Conservation (phyloP, 179 eudicot genomes). For the Corrigiola litoralis region DNA sequence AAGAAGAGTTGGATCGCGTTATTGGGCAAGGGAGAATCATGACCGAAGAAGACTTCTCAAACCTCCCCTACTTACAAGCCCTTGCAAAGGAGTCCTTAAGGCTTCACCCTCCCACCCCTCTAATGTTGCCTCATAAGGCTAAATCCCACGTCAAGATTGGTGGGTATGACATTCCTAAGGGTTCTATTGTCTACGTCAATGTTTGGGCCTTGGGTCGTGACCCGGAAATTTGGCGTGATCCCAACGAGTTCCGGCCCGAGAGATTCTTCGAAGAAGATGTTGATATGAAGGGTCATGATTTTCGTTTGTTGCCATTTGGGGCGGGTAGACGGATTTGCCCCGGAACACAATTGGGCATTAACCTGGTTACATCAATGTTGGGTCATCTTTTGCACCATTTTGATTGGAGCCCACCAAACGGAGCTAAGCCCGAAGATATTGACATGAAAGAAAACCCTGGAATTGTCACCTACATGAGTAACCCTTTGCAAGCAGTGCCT, state of each 20-base stretch:
- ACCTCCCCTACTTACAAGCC: constrained; percentile 71
- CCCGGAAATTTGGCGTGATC: constrained; percentile 49
- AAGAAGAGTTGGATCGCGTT: constrained; percentile 66
- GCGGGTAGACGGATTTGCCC: constrained; percentile 80
- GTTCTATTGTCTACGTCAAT: constrained; percentile 52
- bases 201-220: constrained; percentile 84
- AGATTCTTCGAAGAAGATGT: constrained; percentile 64
- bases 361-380: constrained; percentile 66
- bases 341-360: constrained; percentile 64
- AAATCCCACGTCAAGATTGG: constrained; percentile 63
- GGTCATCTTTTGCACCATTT: constrained; percentile 75
- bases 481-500: constrained; percentile 52
- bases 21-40: constrained; percentile 49
- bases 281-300: constrained; percentile 77
- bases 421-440: constrained; percentile 54
- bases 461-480: constrained; percentile 56
- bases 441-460: constrained; percentile 70
- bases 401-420: constrained; percentile 47
- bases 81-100: constrained; percentile 72
- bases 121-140: constrained; percentile 74
- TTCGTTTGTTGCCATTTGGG: constrained; percentile 65
- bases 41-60: constrained; percentile 66
- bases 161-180: constrained; percentile 74
- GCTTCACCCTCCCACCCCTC: constrained; percentile 84
- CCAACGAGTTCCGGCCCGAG: constrained; percentile 63